Evolutionary conservation across 2,329 filamentous ascomycete species (phyloP).

Genomic region (Fusarium nanum): DNA sequence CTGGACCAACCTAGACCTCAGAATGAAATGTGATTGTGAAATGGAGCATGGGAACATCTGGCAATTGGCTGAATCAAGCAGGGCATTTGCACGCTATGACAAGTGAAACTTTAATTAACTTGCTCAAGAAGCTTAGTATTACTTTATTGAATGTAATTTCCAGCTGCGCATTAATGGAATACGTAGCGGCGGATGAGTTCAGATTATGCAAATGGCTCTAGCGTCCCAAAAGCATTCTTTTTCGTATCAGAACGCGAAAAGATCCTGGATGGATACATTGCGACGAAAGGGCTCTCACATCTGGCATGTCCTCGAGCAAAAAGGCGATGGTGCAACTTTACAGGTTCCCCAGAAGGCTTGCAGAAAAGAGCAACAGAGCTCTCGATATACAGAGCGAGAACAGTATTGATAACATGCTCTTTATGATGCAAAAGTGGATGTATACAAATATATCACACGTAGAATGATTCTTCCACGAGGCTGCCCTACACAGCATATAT

Average conservation of each 20-base stretch:
- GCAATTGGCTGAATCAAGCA: neutral
- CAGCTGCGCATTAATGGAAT: neutral
- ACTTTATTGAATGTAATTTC: too few species aligned
- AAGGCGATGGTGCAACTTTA: neutral
- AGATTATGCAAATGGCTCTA: neutral
- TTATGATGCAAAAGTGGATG: neutral
- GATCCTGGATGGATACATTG: too few species aligned
- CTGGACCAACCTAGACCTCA: neutral
- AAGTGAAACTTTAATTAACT: too few species aligned
- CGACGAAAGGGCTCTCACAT: too few species aligned
- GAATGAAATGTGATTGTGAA: neutral
- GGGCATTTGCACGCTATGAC: neutral
- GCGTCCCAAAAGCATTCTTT: neutral
- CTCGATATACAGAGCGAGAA: neutral
- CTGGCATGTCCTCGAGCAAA: too few species aligned
- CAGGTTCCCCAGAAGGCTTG: rapidly evolving
- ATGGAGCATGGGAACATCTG: neutral
- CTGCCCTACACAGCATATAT: neutral
- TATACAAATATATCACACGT: neutral
- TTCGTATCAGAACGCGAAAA: neutral
- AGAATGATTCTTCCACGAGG: rapidly evolving
- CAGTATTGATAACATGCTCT: neutral
- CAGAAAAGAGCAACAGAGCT: neutral
- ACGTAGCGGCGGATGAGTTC: neutral
- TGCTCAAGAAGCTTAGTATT: too few species aligned